Percentiles rank a stretch among this genome's conserved stretches.
Evolutionary conservation across 2,329 filamentous ascomycete species (phyloP).

Genomic region (Geosmithia morbida): DNA sequence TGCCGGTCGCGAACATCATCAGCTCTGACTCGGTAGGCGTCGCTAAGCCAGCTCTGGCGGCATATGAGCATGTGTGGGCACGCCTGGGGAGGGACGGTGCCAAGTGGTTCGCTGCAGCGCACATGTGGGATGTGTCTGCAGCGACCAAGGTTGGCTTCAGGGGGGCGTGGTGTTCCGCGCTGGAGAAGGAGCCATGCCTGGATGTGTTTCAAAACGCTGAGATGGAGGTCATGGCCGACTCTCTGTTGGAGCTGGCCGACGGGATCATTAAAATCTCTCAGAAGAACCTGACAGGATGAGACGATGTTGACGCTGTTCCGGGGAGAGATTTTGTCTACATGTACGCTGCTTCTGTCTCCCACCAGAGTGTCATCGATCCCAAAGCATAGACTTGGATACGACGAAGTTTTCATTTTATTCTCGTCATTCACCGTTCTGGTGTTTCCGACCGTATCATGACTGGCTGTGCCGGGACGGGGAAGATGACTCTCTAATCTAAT

Average conservation of each 20-base stretch:
- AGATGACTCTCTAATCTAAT: too few relatives aligned
- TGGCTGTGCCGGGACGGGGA: too few relatives aligned
- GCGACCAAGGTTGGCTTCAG: constrained; percentile 30
- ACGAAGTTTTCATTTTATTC: too few relatives aligned
- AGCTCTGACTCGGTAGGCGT: constrained; percentile 31
- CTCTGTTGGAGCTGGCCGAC: constrained; percentile 31
- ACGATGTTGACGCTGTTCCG: not conserved
- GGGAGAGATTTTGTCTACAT: too few relatives aligned
- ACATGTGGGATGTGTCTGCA: constrained; percentile 44
- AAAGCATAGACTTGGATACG: too few relatives aligned
- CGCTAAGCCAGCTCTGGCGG: constrained; percentile 32
- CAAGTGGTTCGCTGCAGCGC: constrained; percentile 43
- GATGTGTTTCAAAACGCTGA: constrained; percentile 28
- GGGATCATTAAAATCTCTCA: constrained; percentile 12
- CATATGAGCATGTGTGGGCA: constrained; percentile 27
- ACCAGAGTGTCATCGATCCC: too few relatives aligned
- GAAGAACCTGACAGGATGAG: not conserved
- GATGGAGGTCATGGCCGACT: constrained; percentile 34
- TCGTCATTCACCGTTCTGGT: too few relatives aligned
- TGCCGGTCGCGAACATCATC: constrained; percentile 33
- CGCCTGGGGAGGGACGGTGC: constrained; percentile 19
- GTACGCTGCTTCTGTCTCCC: too few relatives aligned
- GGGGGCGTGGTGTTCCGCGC: constrained; percentile 36
- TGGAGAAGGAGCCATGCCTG: constrained; percentile 32
- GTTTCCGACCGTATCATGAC: too few relatives aligned